Conservation (phyloP, 345 rosid genomes). For the Citrus sinensis region DNA sequence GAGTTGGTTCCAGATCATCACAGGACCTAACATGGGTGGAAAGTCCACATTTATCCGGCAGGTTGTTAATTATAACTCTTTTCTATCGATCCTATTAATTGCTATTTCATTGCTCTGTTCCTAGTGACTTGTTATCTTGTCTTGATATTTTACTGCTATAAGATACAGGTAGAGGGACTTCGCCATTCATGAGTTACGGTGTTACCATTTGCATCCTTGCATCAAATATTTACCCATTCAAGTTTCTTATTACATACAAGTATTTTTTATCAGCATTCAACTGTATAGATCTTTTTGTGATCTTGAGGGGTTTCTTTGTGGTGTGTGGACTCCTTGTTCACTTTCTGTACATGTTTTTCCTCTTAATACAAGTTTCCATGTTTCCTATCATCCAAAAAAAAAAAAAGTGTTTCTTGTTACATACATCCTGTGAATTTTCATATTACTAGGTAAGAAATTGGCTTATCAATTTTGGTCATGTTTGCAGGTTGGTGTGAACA, state of each 20-base stretch:
- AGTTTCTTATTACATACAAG: background rate
- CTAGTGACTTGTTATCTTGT: background rate
- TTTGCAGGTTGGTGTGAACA: conserved; percentile 79
- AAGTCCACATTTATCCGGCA: conserved; percentile 97
- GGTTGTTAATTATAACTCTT: conserved; percentile 35
- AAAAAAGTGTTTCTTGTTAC: background rate
- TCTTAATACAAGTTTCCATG: too few species aligned
- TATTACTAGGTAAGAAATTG: background rate
- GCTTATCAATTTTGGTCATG: conserved; percentile 7
- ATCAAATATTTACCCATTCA: background rate
- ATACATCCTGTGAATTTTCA: background rate
- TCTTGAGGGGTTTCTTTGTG: too few species aligned
- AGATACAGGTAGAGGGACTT: background rate
- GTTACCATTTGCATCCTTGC: background rate
- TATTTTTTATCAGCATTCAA: too few species aligned
- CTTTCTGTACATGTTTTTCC: too few species aligned
- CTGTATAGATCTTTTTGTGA: too few species aligned
- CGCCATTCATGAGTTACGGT: background rate
- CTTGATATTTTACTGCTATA: background rate
- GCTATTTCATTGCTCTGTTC: background rate
- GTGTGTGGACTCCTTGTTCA: too few species aligned
- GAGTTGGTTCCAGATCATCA: conserved; percentile 98
- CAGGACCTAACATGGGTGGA: conserved; percentile 99
- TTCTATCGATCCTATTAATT: background rate
- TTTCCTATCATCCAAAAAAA: too few species aligned